These are phyloP conservation scores for Cadophora gregata DNA, from an alignment of 2,329 filamentous ascomycete genomes.

Conservation along the genomic window DNA sequence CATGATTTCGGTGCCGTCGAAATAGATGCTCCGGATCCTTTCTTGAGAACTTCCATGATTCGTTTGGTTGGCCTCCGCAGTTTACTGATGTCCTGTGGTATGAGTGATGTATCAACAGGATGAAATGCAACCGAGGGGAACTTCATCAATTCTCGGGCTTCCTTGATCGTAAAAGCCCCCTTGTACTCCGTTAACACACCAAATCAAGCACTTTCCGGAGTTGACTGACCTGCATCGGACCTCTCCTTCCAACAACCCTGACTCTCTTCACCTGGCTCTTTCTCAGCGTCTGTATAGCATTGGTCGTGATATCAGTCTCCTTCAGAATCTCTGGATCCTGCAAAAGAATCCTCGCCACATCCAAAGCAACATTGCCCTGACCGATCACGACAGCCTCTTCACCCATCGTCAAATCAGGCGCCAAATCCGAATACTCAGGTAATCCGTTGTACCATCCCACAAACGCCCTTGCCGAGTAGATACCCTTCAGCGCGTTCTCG, in stretches of 20 bases:
- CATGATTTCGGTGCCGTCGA: conserved; percentile 67
- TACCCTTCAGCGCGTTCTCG: conserved; percentile 72
- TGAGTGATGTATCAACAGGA: conserved; percentile 67
- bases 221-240: conserved; percentile 76
- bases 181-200: conserved; percentile 45
- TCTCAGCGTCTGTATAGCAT: conserved; percentile 76
- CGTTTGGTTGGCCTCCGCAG: conserved; percentile 78
- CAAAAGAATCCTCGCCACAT: conserved; percentile 88
- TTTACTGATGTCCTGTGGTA: conserved; percentile 70
- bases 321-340: conserved; percentile 74
- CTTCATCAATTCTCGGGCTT: conserved; percentile 85
- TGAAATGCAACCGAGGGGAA: conserved; percentile 75
- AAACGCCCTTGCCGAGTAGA: conserved; percentile 89
- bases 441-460: conserved; percentile 99
- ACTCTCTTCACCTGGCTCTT: conserved; percentile 79
- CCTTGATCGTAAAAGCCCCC: conserved; percentile 95
- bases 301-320: conserved; percentile 87
- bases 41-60: conserved; percentile 79
- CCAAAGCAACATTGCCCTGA: conserved; percentile 94
- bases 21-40: conserved; percentile 65
- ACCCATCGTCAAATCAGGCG: conserved; percentile 74
- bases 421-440: conserved; percentile 76
- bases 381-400: conserved; percentile 90
- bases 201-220: not conserved
- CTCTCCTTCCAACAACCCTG: conserved; percentile 85